Conservation (phyloP, 192 early-diverging fungal genomes). For the Coemansia asiatica region DNA sequence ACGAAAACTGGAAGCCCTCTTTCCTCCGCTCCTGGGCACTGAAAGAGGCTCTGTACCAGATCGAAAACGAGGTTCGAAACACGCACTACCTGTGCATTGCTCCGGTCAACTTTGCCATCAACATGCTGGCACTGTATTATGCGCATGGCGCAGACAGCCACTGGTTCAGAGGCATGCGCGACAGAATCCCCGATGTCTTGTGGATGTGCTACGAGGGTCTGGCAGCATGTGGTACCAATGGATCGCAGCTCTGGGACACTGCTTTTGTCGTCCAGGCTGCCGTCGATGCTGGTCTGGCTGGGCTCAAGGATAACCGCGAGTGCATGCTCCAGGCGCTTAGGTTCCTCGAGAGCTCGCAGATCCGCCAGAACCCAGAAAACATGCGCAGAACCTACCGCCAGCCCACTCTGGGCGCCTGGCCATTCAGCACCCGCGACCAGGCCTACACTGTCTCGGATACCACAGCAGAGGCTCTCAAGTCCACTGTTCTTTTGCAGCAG, state of each 20-base stretch:
- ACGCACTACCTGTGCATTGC: constrained; percentile 87
- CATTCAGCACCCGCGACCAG: constrained; percentile 91
- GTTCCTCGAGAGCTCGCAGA: constrained; percentile 87
- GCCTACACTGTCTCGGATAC: constrained; percentile 95
- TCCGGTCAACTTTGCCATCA: constrained; percentile 92
- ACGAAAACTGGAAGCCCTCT: constrained; percentile 67
- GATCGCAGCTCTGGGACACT: constrained; percentile 96
- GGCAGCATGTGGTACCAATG: constrained; percentile 96
- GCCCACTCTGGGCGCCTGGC: constrained; percentile 89
- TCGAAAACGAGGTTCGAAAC: constrained; percentile 86
- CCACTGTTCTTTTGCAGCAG: constrained; percentile 72
- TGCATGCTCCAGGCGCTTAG: constrained; percentile 67
- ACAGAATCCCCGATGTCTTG: constrained; percentile 79
- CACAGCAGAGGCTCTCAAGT: constrained; percentile 89
- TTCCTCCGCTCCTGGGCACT: constrained; percentile 69
- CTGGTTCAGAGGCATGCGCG: constrained; percentile 72
- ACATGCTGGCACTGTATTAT: constrained; percentile 85
- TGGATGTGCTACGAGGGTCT: constrained; percentile 91
- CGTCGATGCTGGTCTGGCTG: constrained; percentile 74
- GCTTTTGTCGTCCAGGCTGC: constrained; percentile 83
- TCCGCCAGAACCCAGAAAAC: constrained; percentile 70
- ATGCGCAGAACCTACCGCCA: constrained; percentile 77
- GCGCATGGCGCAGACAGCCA: constrained; percentile 82
- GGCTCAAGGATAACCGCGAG: constrained; percentile 67
- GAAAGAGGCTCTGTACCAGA: constrained; percentile 73